These are phyloP conservation scores for Nakataea oryzae DNA, from an alignment of 2,329 filamentous ascomycete species.

Conservation along the genomic window DNA sequence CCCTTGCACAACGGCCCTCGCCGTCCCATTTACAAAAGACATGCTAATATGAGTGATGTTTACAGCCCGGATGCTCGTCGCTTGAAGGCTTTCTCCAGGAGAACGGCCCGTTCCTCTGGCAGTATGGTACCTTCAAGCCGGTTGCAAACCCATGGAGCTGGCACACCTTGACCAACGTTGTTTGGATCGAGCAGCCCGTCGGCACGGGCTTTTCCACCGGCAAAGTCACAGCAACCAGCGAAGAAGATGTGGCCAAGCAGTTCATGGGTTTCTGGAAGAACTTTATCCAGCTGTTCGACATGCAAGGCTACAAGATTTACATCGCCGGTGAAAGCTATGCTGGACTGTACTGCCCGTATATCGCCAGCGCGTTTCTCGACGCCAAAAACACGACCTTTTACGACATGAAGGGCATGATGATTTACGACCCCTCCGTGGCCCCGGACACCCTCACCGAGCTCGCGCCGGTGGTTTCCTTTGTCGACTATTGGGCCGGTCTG, in stretches of 20 bases:
- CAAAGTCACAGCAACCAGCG: conserved; percentile 47
- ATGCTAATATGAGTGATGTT: neutral
- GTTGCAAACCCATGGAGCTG: conserved; percentile 57
- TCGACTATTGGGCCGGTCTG: conserved; percentile 45
- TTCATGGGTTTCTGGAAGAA: conserved; percentile 69
- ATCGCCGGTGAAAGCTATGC: conserved; percentile 60
- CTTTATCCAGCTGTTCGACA: conserved; percentile 55
- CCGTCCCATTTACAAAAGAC: neutral
- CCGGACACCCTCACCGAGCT: conserved; percentile 24
- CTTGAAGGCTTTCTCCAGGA: conserved; percentile 61
- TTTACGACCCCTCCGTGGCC: conserved; percentile 54
- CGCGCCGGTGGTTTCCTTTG: conserved; percentile 40
- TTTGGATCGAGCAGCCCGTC: conserved; percentile 60
- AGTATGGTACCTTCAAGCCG: conserved; percentile 53
- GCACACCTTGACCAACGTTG: conserved; percentile 62
- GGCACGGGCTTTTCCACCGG: conserved; percentile 58
- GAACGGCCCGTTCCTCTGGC: conserved; percentile 62
- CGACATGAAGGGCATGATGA: conserved; percentile 54
- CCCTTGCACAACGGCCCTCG: neutral
- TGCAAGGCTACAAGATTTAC: conserved; percentile 56
- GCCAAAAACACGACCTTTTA: conserved; percentile 52
- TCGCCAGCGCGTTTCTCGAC: conserved; percentile 59
- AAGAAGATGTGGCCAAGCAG: conserved; percentile 54
- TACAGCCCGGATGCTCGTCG: conserved; percentile 40
- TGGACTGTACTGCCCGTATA: conserved; percentile 56